These are phyloP conservation scores for Rhodotorula taiwanensis DNA, from an alignment of 768 basidiomycete species.

Conservation along the genomic window DNA sequence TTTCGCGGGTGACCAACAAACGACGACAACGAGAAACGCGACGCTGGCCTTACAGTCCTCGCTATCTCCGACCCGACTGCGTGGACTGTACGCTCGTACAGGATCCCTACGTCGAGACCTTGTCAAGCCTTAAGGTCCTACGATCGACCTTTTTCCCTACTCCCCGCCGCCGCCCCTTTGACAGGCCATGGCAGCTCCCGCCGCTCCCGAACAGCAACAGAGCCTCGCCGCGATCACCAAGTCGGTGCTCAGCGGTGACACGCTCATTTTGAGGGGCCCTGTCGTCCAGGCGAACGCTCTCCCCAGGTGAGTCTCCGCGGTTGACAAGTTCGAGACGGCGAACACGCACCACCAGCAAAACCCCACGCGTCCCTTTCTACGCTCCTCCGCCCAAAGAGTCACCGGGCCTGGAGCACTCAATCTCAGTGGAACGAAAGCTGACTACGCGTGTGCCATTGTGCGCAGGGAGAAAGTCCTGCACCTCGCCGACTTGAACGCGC, in stretches of 20 bases:
- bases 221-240: constrained; percentile 24
- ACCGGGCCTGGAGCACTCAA: neutral
- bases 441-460: constrained; percentile 48
- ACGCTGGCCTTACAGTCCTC: too few species aligned
- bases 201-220: neutral
- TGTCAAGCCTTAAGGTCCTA: too few species aligned
- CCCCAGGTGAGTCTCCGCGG: constrained; percentile 6
- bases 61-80: too few species aligned
- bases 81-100: too few species aligned
- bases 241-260: constrained; percentile 31
- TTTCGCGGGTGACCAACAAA: too few species aligned
- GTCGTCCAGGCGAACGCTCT: constrained; percentile 13
- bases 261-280: constrained; percentile 34
- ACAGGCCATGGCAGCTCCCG: too few species aligned
- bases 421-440: neutral
- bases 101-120: too few species aligned
- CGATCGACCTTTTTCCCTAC: too few species aligned
- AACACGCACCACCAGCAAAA: too few species aligned
- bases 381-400: neutral
- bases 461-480: constrained; percentile 61
- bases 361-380: too few species aligned
- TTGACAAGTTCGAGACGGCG: too few species aligned
- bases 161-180: too few species aligned
- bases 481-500: constrained; percentile 77
- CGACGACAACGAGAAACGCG: neutral